Evolutionary conservation across 2,329 filamentous ascomycete genomes (phyloP), one percentile per base, ranked within the genome.

Genomic region (Arthrocladium fulminans): DNA sequence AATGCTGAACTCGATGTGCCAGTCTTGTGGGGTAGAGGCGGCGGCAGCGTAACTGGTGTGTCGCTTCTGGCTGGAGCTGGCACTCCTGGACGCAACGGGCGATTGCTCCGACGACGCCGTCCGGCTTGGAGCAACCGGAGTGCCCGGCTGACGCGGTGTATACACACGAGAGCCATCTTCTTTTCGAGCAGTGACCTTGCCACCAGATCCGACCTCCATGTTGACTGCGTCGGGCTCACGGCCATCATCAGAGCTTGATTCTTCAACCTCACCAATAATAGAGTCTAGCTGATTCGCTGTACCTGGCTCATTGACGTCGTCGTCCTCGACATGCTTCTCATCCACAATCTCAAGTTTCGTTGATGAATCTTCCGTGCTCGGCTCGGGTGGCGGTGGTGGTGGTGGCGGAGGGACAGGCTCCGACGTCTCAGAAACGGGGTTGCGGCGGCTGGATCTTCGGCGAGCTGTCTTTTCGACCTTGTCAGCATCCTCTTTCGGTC

Each of bases 1-100:
- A 43, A 97, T 77, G 56, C 80, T 89, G 67, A 98, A 98, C 61
- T 97, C 87, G 52, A 98, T 88, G 60, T 98, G 90, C 92, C 92
- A 98, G 61, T 97, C 89, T 61, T 94, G 85, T 1, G 89, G 87
- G 0, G 80, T 73, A 12, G 86, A 74, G 57, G 89, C 86, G 45
- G 94, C 78, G 3, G 88, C 88, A 20, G 88, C 84, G 64, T 96
- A 95, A 0, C 88, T 32, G 51, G 2, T 58, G 48, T 1, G 65
- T 63, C 0, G 65, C 60, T 63, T 60, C 71, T 64, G 54, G 68
- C 58, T 67, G 70, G 48, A 68, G 64, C 51, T 57, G 7, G n/a
- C 10, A 19, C 42, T 49, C 19, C 60, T 57, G 19, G 59, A 65
- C 55, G 51, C 65, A 58, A 66, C 38, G 61, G 51, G 10, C 63